Conservation (phyloP, 768 basidiomycete species). For the Cantharellus anzutake region DNA sequence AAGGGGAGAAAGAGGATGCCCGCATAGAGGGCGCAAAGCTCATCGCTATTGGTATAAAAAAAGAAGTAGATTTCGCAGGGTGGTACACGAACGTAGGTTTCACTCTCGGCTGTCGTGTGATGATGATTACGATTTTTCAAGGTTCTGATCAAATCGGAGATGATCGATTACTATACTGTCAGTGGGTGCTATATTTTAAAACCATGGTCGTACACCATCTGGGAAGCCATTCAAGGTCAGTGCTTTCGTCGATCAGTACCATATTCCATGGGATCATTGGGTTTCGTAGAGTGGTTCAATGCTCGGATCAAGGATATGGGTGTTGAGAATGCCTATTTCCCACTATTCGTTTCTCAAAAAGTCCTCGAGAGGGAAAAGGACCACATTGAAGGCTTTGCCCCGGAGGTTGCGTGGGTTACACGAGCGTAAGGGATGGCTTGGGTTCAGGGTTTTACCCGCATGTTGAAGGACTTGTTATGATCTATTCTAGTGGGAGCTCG, state of each 20-base stretch:
- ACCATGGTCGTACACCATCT: constrained; percentile 93
- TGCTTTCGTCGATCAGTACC: constrained; percentile 5
- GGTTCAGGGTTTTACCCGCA: no score
- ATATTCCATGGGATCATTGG: neutral
- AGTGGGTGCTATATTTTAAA: constrained; percentile 97
- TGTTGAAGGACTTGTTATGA: neutral
- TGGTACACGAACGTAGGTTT: constrained; percentile 76
- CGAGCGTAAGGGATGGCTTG: constrained; percentile 44
- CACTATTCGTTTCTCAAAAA: constrained; percentile 89
- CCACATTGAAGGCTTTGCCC: constrained; percentile 97
- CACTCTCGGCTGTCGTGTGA: neutral
- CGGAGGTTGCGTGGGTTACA: constrained; percentile 99
- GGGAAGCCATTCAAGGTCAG: constrained; percentile 87
- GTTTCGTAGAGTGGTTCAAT: constrained; percentile 75
- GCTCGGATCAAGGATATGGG: constrained; percentile 78
- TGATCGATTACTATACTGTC: constrained; percentile 98
- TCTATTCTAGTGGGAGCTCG: constrained; percentile 47
- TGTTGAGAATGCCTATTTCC: constrained; percentile 96
- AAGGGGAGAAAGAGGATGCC: constrained; percentile 49
- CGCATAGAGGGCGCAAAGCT: constrained; percentile 79
- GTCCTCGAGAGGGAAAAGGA: constrained; percentile 94
- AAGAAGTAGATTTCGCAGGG: constrained; percentile 82
- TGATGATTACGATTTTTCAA: constrained; percentile 17
- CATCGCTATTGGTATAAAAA: constrained; percentile 87
- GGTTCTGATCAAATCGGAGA: constrained; percentile 96